These are phyloP conservation scores for Alternaria sp. DNA, from an alignment of 2,329 filamentous ascomycete species.

Conservation along the genomic window DNA sequence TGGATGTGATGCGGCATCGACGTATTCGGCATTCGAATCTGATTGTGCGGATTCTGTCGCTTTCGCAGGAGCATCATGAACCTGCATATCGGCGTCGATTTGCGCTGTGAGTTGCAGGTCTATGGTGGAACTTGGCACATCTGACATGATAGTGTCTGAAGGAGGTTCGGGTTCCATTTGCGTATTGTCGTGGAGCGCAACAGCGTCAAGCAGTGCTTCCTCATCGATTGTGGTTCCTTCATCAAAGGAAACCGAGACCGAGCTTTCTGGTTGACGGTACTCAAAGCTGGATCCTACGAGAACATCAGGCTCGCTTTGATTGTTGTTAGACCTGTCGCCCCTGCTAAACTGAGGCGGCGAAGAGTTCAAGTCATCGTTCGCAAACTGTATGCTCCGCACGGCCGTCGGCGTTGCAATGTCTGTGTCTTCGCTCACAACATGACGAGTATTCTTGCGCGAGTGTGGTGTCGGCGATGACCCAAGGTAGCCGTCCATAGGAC, in stretches of 20 bases:
- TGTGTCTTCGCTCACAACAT: conserved; percentile 35
- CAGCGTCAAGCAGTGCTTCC: conserved; percentile 24
- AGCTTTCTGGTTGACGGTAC: conserved; percentile 21
- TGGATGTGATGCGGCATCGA: conserved; percentile 33
- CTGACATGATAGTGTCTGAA: conserved; percentile 25
- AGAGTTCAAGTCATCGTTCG: conserved; percentile 40
- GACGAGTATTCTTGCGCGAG: conserved; percentile 33
- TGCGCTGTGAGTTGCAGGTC: conserved; percentile 45
- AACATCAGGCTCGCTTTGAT: conserved; percentile 4
- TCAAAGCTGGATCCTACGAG: conserved; percentile 30
- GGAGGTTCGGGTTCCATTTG: neutral
- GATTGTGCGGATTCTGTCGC: conserved; percentile 9
- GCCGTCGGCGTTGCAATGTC: conserved; percentile 38
- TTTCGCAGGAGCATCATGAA: conserved; percentile 17
- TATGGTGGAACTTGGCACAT: conserved; percentile 39
- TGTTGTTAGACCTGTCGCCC: neutral
- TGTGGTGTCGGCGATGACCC: conserved; percentile 48
- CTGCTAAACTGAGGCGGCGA: conserved; percentile 46
- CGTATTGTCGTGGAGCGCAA: conserved; percentile 11
- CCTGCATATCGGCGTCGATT: conserved; percentile 43
- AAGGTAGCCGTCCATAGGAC: conserved; percentile 44
- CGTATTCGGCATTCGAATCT: conserved; percentile 29
- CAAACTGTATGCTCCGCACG: conserved; percentile 28
- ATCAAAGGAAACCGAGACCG: conserved; percentile 34
- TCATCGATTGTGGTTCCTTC: conserved; percentile 45